These are phyloP conservation scores for Fibroporia radiculosa DNA, from an alignment of 768 basidiomycete genomes.

Conservation along the genomic window DNA sequence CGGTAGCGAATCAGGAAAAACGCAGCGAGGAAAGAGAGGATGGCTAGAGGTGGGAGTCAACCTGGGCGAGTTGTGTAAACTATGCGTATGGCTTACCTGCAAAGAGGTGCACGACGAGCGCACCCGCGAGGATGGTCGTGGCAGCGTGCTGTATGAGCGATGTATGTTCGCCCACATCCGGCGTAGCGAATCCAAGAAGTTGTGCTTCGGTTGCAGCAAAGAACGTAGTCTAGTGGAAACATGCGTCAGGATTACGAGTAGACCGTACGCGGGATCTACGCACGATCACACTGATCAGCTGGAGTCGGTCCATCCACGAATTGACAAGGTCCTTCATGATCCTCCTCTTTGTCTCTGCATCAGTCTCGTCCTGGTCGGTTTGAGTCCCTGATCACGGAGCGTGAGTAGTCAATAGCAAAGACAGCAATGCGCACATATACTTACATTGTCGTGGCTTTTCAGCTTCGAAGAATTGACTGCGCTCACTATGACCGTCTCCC, in stretches of 20 bases:
- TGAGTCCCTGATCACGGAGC: slow-evolving; percentile 30
- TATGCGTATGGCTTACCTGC: slow-evolving; percentile 31
- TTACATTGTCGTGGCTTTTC: background rate
- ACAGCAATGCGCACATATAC: background rate
- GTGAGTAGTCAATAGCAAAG: background rate
- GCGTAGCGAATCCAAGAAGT: slow-evolving; percentile 38
- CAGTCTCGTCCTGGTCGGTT: slow-evolving; percentile 40
- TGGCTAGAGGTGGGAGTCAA: slow-evolving; percentile 18
- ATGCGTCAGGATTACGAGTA: background rate
- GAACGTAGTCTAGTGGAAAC: slow-evolving; percentile 47
- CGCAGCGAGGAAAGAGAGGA: slow-evolving; percentile 45
- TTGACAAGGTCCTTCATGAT: slow-evolving; percentile 45
- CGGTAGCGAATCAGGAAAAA: slow-evolving; percentile 52
- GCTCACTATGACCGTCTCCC: too few species aligned
- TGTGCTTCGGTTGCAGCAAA: slow-evolving; percentile 53
- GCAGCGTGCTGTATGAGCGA: slow-evolving; percentile 13
- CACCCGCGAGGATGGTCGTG: slow-evolving; percentile 42
- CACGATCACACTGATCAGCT: slow-evolving; percentile 53
- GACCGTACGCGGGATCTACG: slow-evolving; percentile 15
- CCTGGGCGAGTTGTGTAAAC: background rate
- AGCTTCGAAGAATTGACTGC: background rate
- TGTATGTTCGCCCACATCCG: slow-evolving; percentile 9
- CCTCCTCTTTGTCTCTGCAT: slow-evolving; percentile 36
- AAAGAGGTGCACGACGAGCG: slow-evolving; percentile 46
- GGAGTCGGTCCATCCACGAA: slow-evolving; percentile 56